phyloP scores from a whole-genome alignment of 2,329 filamentous ascomycete species.

The Scytalidium lignicola region DNA sequence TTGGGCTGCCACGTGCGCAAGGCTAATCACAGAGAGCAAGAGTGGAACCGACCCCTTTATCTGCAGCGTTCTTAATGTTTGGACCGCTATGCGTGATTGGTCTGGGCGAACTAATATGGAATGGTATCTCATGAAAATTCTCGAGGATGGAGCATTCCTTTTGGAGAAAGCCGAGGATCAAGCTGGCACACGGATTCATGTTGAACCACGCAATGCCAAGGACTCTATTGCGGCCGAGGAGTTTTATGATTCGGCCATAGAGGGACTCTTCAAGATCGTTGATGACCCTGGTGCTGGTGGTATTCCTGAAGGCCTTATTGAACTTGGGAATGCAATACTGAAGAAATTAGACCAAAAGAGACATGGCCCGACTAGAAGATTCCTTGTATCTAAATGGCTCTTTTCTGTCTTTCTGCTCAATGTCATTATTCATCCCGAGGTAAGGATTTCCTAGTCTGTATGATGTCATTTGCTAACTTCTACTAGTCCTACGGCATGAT shows the following conservation, averaged over 20 bases:
- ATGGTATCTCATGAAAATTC: conserved; percentile 88
- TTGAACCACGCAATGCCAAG: conserved; percentile 69
- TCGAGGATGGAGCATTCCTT: conserved; percentile 88
- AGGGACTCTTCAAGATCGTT: conserved; percentile 77
- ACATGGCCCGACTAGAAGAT: conserved; percentile 70
- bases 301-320: conserved; percentile 79
- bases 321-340: conserved; percentile 79
- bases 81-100: conserved; percentile 84
- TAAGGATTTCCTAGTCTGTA: conserved; percentile 30
- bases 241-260: conserved; percentile 80
- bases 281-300: conserved; percentile 80
- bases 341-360: conserved; percentile 68
- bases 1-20: conserved; percentile 84
- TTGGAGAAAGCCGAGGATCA: conserved; percentile 81
- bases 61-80: conserved; percentile 79
- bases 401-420: conserved; percentile 83
- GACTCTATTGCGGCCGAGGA: conserved; percentile 79
- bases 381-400: conserved; percentile 86
- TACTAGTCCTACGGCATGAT: conserved; percentile 58
- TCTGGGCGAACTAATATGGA: conserved; percentile 85
- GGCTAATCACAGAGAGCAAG: conserved; percentile 72
- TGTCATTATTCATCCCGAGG: conserved; percentile 85
- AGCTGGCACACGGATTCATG: conserved; percentile 63
- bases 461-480: conserved; percentile 12
- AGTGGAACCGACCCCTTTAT: conserved; percentile 75